Evolutionary conservation across 2,329 filamentous ascomycete species (phyloP).

Genomic region (Aspergillus arachidicola): DNA sequence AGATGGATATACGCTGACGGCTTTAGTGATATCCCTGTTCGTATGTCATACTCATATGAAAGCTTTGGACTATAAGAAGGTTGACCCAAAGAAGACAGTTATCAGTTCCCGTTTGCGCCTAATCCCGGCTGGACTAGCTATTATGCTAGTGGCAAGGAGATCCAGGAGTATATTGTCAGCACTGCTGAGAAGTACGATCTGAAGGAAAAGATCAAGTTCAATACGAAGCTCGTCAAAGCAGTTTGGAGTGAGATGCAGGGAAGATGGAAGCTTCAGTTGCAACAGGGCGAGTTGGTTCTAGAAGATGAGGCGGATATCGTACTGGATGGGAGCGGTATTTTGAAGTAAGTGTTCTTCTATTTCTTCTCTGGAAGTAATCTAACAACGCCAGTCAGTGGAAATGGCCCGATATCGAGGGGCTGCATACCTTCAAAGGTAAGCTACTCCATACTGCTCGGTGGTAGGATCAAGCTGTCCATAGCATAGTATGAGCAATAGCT

Average conservation of each 20-base stretch:
- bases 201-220: slow-evolving; percentile 39
- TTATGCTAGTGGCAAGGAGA: slow-evolving; percentile 45
- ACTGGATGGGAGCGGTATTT: slow-evolving; percentile 30
- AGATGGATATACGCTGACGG: not conserved
- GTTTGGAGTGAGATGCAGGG: slow-evolving; percentile 37
- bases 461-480: not conserved
- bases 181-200: slow-evolving; percentile 45
- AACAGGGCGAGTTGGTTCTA: slow-evolving; percentile 14
- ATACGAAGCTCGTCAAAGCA: slow-evolving; percentile 39
- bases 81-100: slow-evolving; percentile 30
- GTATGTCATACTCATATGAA: not conserved
- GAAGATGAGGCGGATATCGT: slow-evolving; percentile 29
- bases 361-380: not conserved
- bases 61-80: not conserved
- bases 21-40: slow-evolving; percentile 7
- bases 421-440: slow-evolving; percentile 36
- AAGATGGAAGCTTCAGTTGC: slow-evolving; percentile 23
- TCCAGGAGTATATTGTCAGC: slow-evolving; percentile 47
- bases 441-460: slow-evolving; percentile 44
- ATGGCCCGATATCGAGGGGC: slow-evolving; percentile 23
- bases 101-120: slow-evolving; percentile 46
- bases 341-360: slow-evolving; percentile 19
- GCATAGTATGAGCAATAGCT: not conserved
- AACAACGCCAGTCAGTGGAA: slow-evolving; percentile 22
- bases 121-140: slow-evolving; percentile 48